Percentiles rank a stretch among this genome's conserved stretches.
phyloP scores from a whole-genome alignment of 768 basidiomycete genomes.

The Xanthoconium purpureum region DNA sequence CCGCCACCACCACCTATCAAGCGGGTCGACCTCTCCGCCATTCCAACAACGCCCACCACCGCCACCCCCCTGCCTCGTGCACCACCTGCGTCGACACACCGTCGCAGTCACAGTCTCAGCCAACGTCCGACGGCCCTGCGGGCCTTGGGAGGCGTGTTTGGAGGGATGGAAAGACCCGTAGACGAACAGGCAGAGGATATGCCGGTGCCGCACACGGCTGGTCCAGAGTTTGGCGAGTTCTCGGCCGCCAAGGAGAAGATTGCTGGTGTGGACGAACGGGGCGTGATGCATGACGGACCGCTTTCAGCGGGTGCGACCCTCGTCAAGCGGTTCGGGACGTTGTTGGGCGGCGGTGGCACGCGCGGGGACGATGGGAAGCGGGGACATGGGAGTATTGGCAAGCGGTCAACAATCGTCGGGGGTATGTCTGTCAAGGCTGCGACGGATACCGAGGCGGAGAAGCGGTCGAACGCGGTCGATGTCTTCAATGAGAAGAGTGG shows the following conservation, averaged over 20 bases:
- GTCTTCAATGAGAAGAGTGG: conserved; percentile 19
- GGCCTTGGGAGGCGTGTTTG: conserved; percentile 63
- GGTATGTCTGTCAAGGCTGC: conserved; percentile 39
- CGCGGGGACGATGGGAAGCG: conserved; percentile 43
- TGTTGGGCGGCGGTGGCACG: conserved; percentile 45
- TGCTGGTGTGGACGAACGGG: conserved; percentile 26
- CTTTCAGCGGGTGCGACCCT: conserved; percentile 64
- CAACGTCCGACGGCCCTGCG: conserved; percentile 58
- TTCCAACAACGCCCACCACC: conserved; percentile 28
- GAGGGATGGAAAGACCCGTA: conserved; percentile 35
- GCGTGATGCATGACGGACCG: conserved; percentile 24
- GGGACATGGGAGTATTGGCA: conserved; percentile 35
- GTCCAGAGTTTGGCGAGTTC: conserved; percentile 61
- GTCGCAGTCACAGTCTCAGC: conserved; percentile 80
- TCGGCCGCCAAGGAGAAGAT: conserved; percentile 35
- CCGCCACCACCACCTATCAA: conserved; percentile 30
- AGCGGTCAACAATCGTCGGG: conserved; percentile 52
- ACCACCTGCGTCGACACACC: conserved; percentile 75
- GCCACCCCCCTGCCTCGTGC: conserved; percentile 51
- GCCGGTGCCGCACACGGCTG: conserved; percentile 58
- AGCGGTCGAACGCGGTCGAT: conserved; percentile 19
- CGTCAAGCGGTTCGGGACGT: conserved; percentile 73
- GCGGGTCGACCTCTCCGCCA: conserved; percentile 26
- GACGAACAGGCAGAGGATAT: conserved; percentile 42
- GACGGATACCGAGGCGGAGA: conserved; percentile 35